Percentiles rank a stretch among this genome's conserved stretches.
Conservation (phyloP, 192 early-diverging fungal genomes). For the Phlyctochytrium bullatum region DNA sequence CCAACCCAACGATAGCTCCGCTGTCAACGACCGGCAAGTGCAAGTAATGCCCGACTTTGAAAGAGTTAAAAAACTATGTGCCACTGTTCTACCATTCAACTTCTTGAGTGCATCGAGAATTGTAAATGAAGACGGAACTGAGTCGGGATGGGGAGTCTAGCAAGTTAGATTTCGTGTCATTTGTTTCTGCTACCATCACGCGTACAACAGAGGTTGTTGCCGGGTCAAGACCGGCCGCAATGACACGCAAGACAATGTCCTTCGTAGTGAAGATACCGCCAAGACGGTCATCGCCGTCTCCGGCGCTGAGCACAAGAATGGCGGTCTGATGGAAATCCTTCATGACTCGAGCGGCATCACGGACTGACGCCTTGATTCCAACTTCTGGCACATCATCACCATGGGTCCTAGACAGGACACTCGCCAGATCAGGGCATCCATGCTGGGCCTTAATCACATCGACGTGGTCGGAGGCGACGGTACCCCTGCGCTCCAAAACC, state of each 20-base stretch:
- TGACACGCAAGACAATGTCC: slow-evolving; percentile 49
- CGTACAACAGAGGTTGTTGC: slow-evolving; percentile 88
- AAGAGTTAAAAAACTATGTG: background rate
- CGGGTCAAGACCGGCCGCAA: slow-evolving; percentile 73
- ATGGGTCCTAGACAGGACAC: slow-evolving; percentile 58
- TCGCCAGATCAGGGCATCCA: slow-evolving; percentile 86
- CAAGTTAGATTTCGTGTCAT: too few relatives aligned
- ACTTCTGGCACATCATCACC: slow-evolving; percentile 34
- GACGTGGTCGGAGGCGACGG: slow-evolving; percentile 36
- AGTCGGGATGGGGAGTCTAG: slow-evolving; percentile 55
- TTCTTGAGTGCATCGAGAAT: slow-evolving; percentile 53
- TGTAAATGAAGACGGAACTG: slow-evolving; percentile 29
- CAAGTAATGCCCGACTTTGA: slow-evolving; percentile 34
- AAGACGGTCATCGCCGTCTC: slow-evolving; percentile 52
- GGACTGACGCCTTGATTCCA: slow-evolving; percentile 33
- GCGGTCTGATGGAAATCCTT: slow-evolving; percentile 41
- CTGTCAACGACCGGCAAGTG: slow-evolving; percentile 52
- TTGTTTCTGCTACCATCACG: slow-evolving; percentile 69
- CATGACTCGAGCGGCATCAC: slow-evolving; percentile 47
- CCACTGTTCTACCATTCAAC: slow-evolving; percentile 30
- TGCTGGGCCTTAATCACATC: slow-evolving; percentile 52
- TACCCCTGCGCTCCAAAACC: slow-evolving; percentile 47
- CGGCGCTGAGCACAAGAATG: slow-evolving; percentile 38
- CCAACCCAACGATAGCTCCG: slow-evolving; percentile 34
- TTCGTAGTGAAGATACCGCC: slow-evolving; percentile 92